These are phyloP conservation scores for Linnemannia zychae DNA, from an alignment of 192 early-diverging fungal genomes.

Conservation along the genomic window DNA sequence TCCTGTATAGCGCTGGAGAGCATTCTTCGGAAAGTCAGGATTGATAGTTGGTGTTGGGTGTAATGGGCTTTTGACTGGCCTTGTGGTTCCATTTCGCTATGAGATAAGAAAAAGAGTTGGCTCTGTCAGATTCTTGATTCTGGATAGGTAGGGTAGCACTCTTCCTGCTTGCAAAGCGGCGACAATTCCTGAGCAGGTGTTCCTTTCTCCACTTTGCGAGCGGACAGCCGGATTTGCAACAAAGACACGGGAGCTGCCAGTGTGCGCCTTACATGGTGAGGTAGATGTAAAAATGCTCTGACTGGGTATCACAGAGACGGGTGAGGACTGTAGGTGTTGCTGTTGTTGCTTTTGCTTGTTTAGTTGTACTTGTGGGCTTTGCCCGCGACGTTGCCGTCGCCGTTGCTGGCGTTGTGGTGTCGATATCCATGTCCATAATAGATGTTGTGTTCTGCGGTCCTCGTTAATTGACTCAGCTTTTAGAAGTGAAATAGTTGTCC, in stretches of 20 bases:
- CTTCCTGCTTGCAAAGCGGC: too few species aligned
- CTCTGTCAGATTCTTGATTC: too few species aligned
- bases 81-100: slow-evolving; percentile 43
- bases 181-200: too few species aligned
- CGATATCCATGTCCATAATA: slow-evolving; percentile 13
- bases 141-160: too few species aligned
- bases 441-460: neutral
- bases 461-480: too few species aligned
- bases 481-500: neutral
- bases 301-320: slow-evolving; percentile 32
- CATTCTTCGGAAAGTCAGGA: slow-evolving; percentile 49
- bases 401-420: neutral
- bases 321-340: slow-evolving; percentile 8
- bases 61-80: slow-evolving; percentile 5
- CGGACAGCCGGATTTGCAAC: too few species aligned
- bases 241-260: neutral
- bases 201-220: too few species aligned
- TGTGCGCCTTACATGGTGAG: slow-evolving; percentile 37
- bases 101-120: neutral
- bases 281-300: slow-evolving; percentile 49
- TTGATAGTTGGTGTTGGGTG: slow-evolving; percentile 28
- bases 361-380: neutral
- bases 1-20: slow-evolving; percentile 42
- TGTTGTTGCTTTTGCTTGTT: neutral
- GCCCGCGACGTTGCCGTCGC: neutral